Base-by-base conservation (phyloP, 176 grass and related monocot species). In the Oryza australiensis region DNA sequence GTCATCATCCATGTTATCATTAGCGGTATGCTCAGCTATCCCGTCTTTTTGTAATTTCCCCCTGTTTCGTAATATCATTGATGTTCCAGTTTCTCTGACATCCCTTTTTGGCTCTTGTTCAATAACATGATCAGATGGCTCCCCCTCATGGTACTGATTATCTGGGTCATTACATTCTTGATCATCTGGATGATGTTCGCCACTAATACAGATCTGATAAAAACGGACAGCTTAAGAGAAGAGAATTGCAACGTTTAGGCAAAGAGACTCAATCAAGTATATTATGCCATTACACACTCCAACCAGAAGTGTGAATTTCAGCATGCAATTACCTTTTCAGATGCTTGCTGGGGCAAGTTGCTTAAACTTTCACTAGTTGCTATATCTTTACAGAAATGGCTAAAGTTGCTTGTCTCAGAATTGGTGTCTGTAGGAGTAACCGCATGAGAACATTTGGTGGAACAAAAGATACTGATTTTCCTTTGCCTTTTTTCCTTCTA, bases 401-500 rank as follows among this genome's bases (percentile, higher is more conserved):
- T 62, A 10, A 70, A 77, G 66, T 78, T 81, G 59, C 34, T 20
- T 38, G 49, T 45, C 69, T 84, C 78, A 67, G 59, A 68, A 80
- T 59, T 51, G 22, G 60, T 82, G 59, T 89, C 76, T 75, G 33
- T 69, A 68, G 77, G 34, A 83, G 55, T 1, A 62, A 22, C 34
- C 29, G 20, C 53, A 28, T 62, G 70, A 45, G 72, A 84, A 73
- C 77, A 87, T 87, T 69, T 2, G 73, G 74, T 79, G 76, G 69
- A 74, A 64, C 22, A 91, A 94, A 94, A 46, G 81, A 89, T 63
- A 94, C 81, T 51, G 69, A 89, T 82, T 89, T 94, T 33, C 49
- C 57, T 75, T 83, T 89, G 41, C 60, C 43, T 12, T 87, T 82
- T 86, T 77, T 80, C 48, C 12, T 53, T 51, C 55, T 38, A 75